Percentiles rank a stretch among this genome's conserved stretches.
These are phyloP conservation scores for Talaromyces proteolyticus DNA, from an alignment of 495 filamentous ascomycete species.

Conservation along the genomic window DNA sequence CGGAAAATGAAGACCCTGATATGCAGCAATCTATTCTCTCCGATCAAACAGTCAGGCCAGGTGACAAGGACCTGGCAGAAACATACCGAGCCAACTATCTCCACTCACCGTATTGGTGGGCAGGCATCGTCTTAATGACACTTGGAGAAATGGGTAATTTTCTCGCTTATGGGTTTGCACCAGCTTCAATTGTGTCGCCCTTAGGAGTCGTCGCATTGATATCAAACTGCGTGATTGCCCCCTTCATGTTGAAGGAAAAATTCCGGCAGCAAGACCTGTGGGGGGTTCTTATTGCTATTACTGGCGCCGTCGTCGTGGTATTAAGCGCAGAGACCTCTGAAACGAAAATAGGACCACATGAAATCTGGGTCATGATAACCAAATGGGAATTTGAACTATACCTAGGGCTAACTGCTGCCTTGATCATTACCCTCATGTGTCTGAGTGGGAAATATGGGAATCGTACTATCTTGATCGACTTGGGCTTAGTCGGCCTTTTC, in stretches of 20 bases:
- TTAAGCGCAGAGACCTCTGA: constrained; percentile 87
- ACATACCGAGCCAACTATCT: constrained; percentile 62
- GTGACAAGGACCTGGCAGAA: constrained; percentile 17
- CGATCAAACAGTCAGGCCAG: constrained; percentile 31
- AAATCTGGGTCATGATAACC: constrained; percentile 86
- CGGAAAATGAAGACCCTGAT: constrained; percentile 10
- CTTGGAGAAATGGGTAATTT: constrained; percentile 96
- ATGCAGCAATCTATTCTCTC: constrained; percentile 30
- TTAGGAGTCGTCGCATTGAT: constrained; percentile 91
- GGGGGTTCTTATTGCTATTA: constrained; percentile 79
- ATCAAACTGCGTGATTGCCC: constrained; percentile 94
- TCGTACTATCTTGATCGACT: constrained; percentile 83
- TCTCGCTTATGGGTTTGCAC: constrained; percentile 96
- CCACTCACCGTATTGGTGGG: constrained; percentile 92
- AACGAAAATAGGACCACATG: constrained; percentile 82
- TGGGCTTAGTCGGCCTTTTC: constrained; percentile 88
- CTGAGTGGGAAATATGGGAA: constrained; percentile 76
- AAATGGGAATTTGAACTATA: constrained; percentile 90
- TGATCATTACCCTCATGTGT: constrained; percentile 74
- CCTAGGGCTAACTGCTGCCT: constrained; percentile 61
- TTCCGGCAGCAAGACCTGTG: constrained; percentile 83
- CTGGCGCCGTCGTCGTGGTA: constrained; percentile 87
- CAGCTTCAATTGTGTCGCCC: constrained; percentile 95
- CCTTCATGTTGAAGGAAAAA: constrained; percentile 81
- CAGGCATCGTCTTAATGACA: constrained; percentile 82